A percentile compares a stretch with the other conserved stretches of the same genome.
These are phyloP conservation scores for Pontederia paniculata DNA, from an alignment of 176 grass and related monocot genomes.

Conservation along the genomic window DNA sequence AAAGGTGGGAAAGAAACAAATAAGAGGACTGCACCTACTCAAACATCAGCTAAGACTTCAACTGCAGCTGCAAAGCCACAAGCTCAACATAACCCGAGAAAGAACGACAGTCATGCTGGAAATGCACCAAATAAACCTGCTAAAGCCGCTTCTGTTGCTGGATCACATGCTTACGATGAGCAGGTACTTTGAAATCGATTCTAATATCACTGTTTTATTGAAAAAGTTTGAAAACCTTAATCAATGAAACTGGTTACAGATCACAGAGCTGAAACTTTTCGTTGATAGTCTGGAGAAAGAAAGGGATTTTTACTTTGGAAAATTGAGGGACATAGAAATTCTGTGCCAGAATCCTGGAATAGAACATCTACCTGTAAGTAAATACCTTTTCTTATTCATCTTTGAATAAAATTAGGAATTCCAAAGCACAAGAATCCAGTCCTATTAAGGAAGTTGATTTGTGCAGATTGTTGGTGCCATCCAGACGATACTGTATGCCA, in stretches of 20 bases:
- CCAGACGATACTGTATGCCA: constrained; percentile 64
- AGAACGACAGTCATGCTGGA: constrained; percentile 28
- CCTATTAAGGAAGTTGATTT: background rate
- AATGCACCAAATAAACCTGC: constrained; percentile 31
- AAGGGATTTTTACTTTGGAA: constrained; percentile 92
- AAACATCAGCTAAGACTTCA: constrained; percentile 34
- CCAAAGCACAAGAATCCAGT: background rate
- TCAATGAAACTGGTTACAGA: constrained; percentile 34
- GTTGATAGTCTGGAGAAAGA: constrained; percentile 95
- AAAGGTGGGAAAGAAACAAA: constrained; percentile 87
- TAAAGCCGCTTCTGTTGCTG: constrained; percentile 34
- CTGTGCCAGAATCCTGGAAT: constrained; percentile 63
- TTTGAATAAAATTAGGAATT: background rate
- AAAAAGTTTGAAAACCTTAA: background rate
- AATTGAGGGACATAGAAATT: constrained; percentile 85
- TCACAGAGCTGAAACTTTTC: constrained; percentile 74
- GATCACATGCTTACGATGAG: constrained; percentile 49
- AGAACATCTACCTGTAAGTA: constrained; percentile 56
- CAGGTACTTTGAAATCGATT: constrained; percentile 27
- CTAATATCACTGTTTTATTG: background rate
- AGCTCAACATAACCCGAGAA: constrained; percentile 28
- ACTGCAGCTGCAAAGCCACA: constrained; percentile 41
- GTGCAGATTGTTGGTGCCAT: constrained; percentile 50
- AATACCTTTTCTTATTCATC: background rate
- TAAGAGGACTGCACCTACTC: constrained; percentile 54